Evolutionary conservation across 257 asterid species (phyloP), one percentile per base, ranked within the genome.

Genomic region (Capsicum chinense): DNA sequence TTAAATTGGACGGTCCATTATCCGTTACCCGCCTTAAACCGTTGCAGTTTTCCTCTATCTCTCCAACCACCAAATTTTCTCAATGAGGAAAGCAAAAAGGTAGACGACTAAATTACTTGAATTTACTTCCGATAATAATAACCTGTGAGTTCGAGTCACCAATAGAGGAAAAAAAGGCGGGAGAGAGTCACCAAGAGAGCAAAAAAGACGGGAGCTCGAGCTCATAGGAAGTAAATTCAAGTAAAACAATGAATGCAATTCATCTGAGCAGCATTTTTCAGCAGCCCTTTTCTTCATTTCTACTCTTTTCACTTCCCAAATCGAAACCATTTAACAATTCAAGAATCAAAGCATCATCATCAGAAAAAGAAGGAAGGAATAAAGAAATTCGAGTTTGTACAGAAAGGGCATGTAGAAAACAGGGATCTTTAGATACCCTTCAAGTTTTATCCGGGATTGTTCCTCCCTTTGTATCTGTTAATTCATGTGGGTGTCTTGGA

Each of bases 401-500:
- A 62, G 92, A 91, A 90, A 88, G 87, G 88, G 85, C 93, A 37
- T 96, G 99, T 87, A 87, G 97, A 80, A 96, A 87, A 89, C 98
- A 94, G 80, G 99, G 99, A 0, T 94, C 97, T 5, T 56, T 92
- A n/a, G 94, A 96, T 4, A 82, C 86, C 62, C 88, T 93, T 87
- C 95, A 86, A 60, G 89, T 93, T 35, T 93, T 96, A 44, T 87
- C 98, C 50, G 98, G 95, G 63, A 92, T 94, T 79, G 90, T 97
- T 13, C 97, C 99, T 64, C 93, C 97, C 8, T 69, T 63, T 83
- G 91, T 91, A 7, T 44, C 95, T 16, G 93, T 96, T 76, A 92
- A 88, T 71, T 88, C 98, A 58, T 92, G 97, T 86, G 99, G 98
- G 6, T 96, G 98, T 86, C 94, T 96, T 10, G 97, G 98, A 26